Base-by-base conservation (phyloP, 2,329 filamentous ascomycete species). In the Aspergillus neotritici region DNA sequence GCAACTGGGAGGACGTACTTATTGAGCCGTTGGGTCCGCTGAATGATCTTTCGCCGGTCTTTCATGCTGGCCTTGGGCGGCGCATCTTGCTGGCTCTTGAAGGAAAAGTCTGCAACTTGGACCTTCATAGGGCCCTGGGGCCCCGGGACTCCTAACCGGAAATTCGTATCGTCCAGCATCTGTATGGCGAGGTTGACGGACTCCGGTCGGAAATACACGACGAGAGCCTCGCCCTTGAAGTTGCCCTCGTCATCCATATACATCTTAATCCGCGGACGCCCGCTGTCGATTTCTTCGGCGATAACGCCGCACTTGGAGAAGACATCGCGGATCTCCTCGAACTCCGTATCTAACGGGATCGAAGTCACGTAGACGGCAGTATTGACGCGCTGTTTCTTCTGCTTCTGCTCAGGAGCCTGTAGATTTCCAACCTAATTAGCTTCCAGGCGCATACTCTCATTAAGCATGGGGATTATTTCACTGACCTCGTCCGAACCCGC, bases 151-250 rank as follows among this genome's bases (percentile, higher is more conserved):
- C 84, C 66, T 47, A 86, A 74, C 45, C 91, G 78, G 58, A 97
- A 93, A 54, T 89, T 82, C 4, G 77, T 70, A 41, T 73, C 68
- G 34, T 74, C 71, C 12, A 81, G 70, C 55, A 74, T 71, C 40
- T 77, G 73, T 10, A 80, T 67, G 1, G 75, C 68, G 40, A 73
- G 84, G 33, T 85, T 74, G 46, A 98, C 91, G n/a, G 87, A 94
- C 61, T 94, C 89, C 0, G 89, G 86, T 56, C 93, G 87, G 77
- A 95, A 96, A 70, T 94, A 98, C 30, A 97, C 87, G 42, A 98
- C 75, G 28, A 98, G 76, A 2, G 87, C 90, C 62, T 97, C 90
- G 48, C 93, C 93, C 63, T 96, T 97, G 75, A 95, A 94, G 12
- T 81, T 79, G 14, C 89, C 93, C 1, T 83, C 69, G 1, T 85